A percentile compares a stretch with the other conserved stretches of the same genome.
phyloP scores from a whole-genome alignment of 2,329 filamentous ascomycete genomes.

The Hymenoscyphus fructigenus region DNA sequence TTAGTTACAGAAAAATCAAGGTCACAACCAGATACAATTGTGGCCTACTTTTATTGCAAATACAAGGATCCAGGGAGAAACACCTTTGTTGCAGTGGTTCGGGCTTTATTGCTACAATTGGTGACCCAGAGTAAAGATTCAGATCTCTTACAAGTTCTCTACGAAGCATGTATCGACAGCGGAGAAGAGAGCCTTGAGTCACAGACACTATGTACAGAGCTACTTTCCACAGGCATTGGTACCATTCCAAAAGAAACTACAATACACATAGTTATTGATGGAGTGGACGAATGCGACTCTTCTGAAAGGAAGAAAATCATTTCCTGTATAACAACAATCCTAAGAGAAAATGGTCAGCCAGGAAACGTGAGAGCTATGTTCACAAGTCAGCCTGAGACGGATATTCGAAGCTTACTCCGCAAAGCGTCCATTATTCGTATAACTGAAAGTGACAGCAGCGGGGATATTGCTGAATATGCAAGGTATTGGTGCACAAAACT shows the following conservation, averaged over 20 bases:
- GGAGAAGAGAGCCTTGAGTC: slow-evolving; percentile 34
- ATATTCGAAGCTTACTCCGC: slow-evolving; percentile 35
- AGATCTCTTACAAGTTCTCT: slow-evolving; percentile 35
- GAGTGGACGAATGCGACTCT: slow-evolving; percentile 42
- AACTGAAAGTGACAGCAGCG: slow-evolving; percentile 29
- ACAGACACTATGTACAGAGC: slow-evolving; percentile 31
- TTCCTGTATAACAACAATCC: slow-evolving; percentile 31
- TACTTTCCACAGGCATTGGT: slow-evolving; percentile 34
- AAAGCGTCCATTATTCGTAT: slow-evolving; percentile 30
- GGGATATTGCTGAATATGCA: slow-evolving; percentile 37
- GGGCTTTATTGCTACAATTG: slow-evolving; percentile 39
- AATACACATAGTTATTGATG: slow-evolving; percentile 41
- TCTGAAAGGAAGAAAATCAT: slow-evolving; percentile 37
- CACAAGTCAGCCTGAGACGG: slow-evolving; percentile 39
- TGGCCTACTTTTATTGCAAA: slow-evolving; percentile 43
- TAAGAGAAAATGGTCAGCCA: slow-evolving; percentile 11
- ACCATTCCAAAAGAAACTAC: no score
- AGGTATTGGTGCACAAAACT: slow-evolving; percentile 24
- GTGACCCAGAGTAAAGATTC: slow-evolving; percentile 28
- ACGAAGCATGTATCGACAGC: slow-evolving; percentile 37
- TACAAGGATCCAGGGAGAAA: slow-evolving; percentile 35
- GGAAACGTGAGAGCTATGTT: slow-evolving; percentile 35
- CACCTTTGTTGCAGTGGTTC: slow-evolving; percentile 37
- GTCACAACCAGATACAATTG: slow-evolving; percentile 20
- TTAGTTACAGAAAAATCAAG: slow-evolving; percentile 38